phyloP scores from a whole-genome alignment of 805 yeast genomes.

The Myxozyma nipponensis region DNA sequence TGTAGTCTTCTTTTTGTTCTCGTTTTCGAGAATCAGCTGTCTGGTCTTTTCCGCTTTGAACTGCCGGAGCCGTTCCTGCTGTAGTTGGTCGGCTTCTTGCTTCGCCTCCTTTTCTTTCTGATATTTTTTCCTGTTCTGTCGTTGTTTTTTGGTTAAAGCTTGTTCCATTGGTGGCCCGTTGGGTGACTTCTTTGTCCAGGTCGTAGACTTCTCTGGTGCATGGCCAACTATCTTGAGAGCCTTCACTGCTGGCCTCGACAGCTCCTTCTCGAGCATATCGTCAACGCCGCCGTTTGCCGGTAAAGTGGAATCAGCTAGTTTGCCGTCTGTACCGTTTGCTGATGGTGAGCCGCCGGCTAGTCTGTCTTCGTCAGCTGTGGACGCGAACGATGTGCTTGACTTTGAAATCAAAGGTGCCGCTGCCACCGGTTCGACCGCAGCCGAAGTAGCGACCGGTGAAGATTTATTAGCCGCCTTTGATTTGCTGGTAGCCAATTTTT shows the following conservation, averaged over 20 bases:
- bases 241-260: background rate
- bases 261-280: background rate
- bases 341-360: background rate
- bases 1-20: constrained; percentile 1
- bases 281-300: too few species aligned
- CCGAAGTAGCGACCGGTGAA: too few species aligned
- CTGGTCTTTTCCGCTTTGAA: constrained; percentile 6
- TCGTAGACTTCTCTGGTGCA: background rate
- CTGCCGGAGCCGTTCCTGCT: constrained; percentile 8
- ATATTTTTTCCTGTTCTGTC: constrained; percentile 15
- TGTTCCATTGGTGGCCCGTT: background rate
- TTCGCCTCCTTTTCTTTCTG: constrained; percentile 7
- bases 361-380: too few species aligned
- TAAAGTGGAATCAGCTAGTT: too few species aligned
- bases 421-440: too few species aligned
- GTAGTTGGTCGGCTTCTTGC: constrained; percentile 8
- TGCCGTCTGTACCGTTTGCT: too few species aligned
- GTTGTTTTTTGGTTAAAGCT: constrained; percentile 15
- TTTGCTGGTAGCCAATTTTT: too few species aligned
- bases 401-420: too few species aligned
- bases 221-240: constrained; percentile 11
- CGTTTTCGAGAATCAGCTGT: constrained; percentile 2
- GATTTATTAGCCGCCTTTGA: too few species aligned
- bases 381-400: too few species aligned
- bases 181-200: background rate